Conservation (phyloP, 2,329 filamentous ascomycete species). For the Chrysosporium queenslandicum region DNA sequence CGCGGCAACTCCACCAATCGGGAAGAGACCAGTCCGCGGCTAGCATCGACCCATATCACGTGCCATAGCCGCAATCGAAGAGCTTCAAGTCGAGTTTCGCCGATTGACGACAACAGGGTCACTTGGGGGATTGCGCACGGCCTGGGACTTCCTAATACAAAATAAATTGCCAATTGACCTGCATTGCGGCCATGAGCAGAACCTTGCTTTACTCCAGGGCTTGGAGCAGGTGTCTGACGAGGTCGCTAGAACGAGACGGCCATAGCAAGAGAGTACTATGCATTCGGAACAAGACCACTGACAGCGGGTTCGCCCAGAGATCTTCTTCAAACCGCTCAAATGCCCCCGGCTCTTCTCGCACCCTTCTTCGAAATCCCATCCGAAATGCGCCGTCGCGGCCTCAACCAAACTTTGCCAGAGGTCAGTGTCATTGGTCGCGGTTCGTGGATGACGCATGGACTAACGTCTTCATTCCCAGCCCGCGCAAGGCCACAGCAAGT, state of each 20-base stretch:
- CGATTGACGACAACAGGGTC: too few species aligned
- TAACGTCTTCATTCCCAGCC: slow-evolving; percentile 19
- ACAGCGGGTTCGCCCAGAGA: slow-evolving; percentile 1
- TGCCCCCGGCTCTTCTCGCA: neutral
- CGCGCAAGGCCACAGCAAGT: slow-evolving; percentile 36
- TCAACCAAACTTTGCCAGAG: slow-evolving; percentile 3
- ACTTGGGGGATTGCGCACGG: too few species aligned
- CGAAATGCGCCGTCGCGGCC: slow-evolving; percentile 9
- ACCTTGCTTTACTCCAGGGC: neutral
- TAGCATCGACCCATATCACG: neutral
- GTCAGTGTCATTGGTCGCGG: neutral
- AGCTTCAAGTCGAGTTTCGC: neutral
- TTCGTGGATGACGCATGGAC: slow-evolving; percentile 10
- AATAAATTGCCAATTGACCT: neutral
- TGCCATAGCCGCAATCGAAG: neutral
- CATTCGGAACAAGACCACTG: slow-evolving; percentile 10
- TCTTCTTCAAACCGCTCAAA: neutral
- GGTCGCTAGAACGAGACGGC: neutral
- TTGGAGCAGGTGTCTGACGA: neutral
- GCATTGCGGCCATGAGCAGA: neutral
- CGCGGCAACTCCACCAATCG: neutral
- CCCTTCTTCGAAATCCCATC: slow-evolving; percentile 11
- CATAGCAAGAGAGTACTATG: slow-evolving; percentile 4
- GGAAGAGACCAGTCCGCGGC: neutral
- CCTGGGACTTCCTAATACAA: neutral